A percentile compares a stretch with the other conserved stretches of the same genome.
Evolutionary conservation across 495 filamentous ascomycete species (phyloP).

Genomic region (Recurvomyces mirabilis): DNA sequence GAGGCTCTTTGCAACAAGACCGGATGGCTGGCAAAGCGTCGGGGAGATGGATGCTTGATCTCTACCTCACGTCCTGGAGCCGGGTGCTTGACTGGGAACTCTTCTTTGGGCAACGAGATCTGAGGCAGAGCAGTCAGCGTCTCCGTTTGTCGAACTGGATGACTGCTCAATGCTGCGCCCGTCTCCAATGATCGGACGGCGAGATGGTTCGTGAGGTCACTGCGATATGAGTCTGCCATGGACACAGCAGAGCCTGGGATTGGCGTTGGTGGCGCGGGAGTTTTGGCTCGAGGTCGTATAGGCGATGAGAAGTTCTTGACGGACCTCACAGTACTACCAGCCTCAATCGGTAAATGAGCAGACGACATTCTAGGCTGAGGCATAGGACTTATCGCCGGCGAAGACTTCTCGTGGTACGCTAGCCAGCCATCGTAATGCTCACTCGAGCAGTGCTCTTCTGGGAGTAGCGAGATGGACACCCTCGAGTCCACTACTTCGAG

Average conservation of each 20-base stretch:
- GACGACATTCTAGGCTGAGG: constrained; percentile 1
- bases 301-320: constrained; percentile 2
- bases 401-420: too few relatives aligned
- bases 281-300: constrained; percentile 12
- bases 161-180: constrained; percentile 4
- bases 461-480: constrained; percentile 12
- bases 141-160: neutral
- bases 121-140: constrained; percentile 3
- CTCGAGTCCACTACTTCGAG: constrained; percentile 12
- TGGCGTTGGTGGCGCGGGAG: constrained; percentile 18
- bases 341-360: neutral
- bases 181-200: constrained; percentile 12
- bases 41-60: constrained; percentile 17
- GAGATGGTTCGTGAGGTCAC: constrained; percentile 3
- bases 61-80: constrained; percentile 9
- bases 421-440: constrained; percentile 3
- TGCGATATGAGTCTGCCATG: constrained; percentile 10
- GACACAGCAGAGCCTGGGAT: constrained; percentile 15
- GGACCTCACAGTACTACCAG: neutral
- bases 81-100: constrained; percentile 12
- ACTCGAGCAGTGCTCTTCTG: constrained; percentile 4
- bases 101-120: constrained; percentile 10
- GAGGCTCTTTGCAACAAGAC: constrained; percentile 16
- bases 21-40: constrained; percentile 18
- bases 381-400: neutral